Base-by-base conservation (phyloP, 208 protist genomes). In the Tritrichomonas musculus region DNA sequence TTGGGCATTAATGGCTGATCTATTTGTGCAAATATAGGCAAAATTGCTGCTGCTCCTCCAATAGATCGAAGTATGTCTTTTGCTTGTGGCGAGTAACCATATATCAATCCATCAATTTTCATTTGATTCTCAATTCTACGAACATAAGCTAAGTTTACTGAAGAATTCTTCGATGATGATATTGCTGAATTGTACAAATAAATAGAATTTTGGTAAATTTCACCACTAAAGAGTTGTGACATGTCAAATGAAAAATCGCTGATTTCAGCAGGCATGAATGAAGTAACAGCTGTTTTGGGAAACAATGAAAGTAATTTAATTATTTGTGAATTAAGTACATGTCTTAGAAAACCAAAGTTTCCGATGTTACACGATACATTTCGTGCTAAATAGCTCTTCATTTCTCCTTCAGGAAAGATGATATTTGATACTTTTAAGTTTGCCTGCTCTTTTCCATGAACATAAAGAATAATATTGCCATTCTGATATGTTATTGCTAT, bases 181-280 rank as follows among this genome's bases (percentile, higher is more conserved):
- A 88, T n/a, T 60, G 77, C 44, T 20, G 77, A 17, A 49, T 88
- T 88, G n/a, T 88, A 88, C 39, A 49, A 88, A 49, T 57, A 88
- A 14, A 88, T 57, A 25, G 44, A 33, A n/a, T 88, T 53, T 0
- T 25, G 5, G 39, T 60, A 57, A 20, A 88, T 44, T 39, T 57
- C 47, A 5, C 47, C 41, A 39, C 13, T 33, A 49, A 88, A 88
- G 17, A 88, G 20, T 39, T 41, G 77, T 20, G 11, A 14, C 17
- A 57, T 47, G 1, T 60, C 8, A 27, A 20, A 57, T 2, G 25
- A 17, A 36, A 44, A 57, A 49, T 88, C 77, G 25, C n/a, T 27
- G 11, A 33, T 30, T 57, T 88, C 77, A 39, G 77, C 77, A 33
- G 77, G 77, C 1, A 47, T 57, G n/a, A 88, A 88, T n/a, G 77